Base-by-base conservation (phyloP, 148 eudicot species). In the Nepenthes mirabilis region DNA sequence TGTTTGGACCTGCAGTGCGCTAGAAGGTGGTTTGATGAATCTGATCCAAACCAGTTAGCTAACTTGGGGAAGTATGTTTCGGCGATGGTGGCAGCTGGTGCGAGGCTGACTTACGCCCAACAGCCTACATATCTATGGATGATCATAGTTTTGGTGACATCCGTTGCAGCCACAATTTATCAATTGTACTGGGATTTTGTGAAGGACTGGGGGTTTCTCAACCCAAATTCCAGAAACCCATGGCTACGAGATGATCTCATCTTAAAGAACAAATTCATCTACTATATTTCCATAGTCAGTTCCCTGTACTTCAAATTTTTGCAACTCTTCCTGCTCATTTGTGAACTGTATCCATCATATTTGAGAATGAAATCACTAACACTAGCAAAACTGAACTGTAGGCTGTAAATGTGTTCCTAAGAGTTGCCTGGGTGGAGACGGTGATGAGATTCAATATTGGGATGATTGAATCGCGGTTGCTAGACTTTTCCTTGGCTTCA, bases 31-130 rank as follows among this genome's bases (percentile, higher is more conserved):
- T 80, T 79, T 40, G 89, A 88, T 36, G 98, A 86, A 51, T 47
- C 63, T 36, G 81, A 91, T 49, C 37, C 66, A 13, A 72, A 65
- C 50, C 90, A 91, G 55, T 61, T 91, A 65, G 83, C 83, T 10
- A 91, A 91, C 77, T 74, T 91, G 67, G 96, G 98, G 54, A 91
- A 91, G 76, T 91, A 91, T 6, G 88, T 88, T 1, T 91, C 98
- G 8, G 98, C 98, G 43, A 88, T 91, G 98, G 85, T 91, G n/a
- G 98, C 98, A 32, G 98, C 98, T 34, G 94, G 94, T 50, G 94
- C 87, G 14, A 83, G 98, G 69, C 45, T 91, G 61, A 82, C 88
- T 6, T 88, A 80, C 55, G 78, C 81, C 32, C 77, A 79, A 48
- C 78, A 86, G 45, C 75, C 80, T 1, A 56, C 86, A n/a, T 35